phyloP scores from a whole-genome alignment of 179 eudicot species.

The Silene coronaria region DNA sequence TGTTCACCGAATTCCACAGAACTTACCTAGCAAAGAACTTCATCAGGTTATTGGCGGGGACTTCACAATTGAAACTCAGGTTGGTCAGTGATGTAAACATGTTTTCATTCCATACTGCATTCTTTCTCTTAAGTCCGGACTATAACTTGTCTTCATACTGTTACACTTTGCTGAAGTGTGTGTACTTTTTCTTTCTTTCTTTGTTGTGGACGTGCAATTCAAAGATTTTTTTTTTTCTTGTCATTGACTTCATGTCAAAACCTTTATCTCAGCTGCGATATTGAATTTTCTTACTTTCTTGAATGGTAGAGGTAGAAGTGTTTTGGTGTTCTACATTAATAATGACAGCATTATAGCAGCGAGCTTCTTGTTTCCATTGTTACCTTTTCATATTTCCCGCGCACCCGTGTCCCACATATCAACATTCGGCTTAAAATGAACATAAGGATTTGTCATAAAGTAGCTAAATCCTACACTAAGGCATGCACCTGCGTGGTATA shows the following conservation, averaged over 20 bases:
- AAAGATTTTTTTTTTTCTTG: too few relatives aligned
- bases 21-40: constrained; percentile 49
- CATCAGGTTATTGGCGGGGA: constrained; percentile 55
- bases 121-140: neutral
- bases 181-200: neutral
- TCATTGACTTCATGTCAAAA: too few relatives aligned
- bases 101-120: neutral
- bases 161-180: too few relatives aligned
- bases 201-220: neutral
- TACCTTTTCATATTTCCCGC: neutral
- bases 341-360: neutral
- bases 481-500: too few relatives aligned
- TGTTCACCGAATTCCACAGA: constrained; percentile 64
- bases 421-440: too few relatives aligned
- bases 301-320: neutral
- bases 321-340: neutral
- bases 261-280: too few relatives aligned
- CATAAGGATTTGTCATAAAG: too few relatives aligned
- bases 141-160: too few relatives aligned
- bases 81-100: constrained; percentile 13
- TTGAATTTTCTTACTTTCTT: too few relatives aligned
- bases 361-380: neutral
- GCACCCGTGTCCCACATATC: too few relatives aligned
- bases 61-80: constrained; percentile 64
- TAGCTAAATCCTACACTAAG: too few relatives aligned